Evolutionary conservation across 1,139 yeast species (phyloP), one percentile per base, ranked within the genome.

Genomic region (Geotrichum carabidarum): DNA sequence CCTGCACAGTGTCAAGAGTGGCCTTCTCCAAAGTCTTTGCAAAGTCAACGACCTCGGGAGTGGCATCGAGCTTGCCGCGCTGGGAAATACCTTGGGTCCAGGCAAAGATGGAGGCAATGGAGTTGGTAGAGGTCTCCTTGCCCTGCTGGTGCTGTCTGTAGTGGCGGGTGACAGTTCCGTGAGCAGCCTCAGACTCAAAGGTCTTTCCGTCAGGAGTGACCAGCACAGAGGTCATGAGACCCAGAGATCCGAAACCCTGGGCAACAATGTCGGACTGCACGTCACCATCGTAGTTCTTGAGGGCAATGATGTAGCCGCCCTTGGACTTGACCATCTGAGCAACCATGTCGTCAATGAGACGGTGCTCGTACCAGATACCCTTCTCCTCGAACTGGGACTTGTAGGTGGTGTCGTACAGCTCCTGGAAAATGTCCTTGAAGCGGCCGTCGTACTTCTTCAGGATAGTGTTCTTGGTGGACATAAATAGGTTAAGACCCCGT

Each of bases 221-320:
- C 63, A 91, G 81, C 51, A 89, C 95, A 11, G 97, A 91, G 38
- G 97, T 90, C 98, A 91, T 91, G 66, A 91, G 80, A 53, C 98
- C 98, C 62, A 91, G 79, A 31, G 97, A 90, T 44, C 98, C 98
- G 68, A 90, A 91, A 41, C 98, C 98, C 75, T 91, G 98, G 44
- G 98, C 98, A 58, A 91, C 96, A 66, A 91, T 88, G 71, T 91
- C 98, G 34, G 95, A 86, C 75, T 90, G 95, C 57, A 91, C 98
- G 69, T 91, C 98, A 71, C 98, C 98, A 70, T 91, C 98, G 74
- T 91, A 91, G 77, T 91, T 91, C 78, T 91, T 91, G 82, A 91
- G 81, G 55, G 98, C 98, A 75, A 91, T 84, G 64, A 91, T 85
- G 73, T 80, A 91, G 14, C 98, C 98, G 65, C 98, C 98, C 71